phyloP scores from a whole-genome alignment of 345 rosid species.

The Orychophragmus violaceus region DNA sequence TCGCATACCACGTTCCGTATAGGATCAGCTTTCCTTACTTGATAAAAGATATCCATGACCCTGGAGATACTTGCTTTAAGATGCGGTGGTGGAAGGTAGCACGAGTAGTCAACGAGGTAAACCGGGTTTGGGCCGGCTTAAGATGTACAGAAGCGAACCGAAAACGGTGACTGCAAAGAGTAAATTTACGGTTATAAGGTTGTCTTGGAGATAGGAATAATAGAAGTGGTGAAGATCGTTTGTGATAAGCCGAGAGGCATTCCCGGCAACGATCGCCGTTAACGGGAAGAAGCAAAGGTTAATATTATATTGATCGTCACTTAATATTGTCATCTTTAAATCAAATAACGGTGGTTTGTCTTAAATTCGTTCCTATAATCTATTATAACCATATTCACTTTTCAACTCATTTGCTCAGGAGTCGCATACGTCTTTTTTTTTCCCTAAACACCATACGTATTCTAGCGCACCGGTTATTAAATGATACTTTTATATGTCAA shows the following conservation, averaged over 20 bases:
- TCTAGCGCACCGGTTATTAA: too few relatives aligned
- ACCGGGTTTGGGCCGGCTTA: constrained; percentile 23
- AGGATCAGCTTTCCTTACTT: constrained; percentile 40
- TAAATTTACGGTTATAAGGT: background rate
- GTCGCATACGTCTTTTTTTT: too few relatives aligned
- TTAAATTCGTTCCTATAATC: too few relatives aligned
- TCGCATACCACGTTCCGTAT: constrained; percentile 17
- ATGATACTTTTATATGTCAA: too few relatives aligned
- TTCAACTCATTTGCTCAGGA: too few relatives aligned
- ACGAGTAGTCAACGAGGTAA: constrained; percentile 27
- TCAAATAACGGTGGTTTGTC: too few relatives aligned
- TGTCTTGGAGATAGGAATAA: constrained; percentile 20
- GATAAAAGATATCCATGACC: constrained; percentile 19
- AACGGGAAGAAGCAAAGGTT: constrained; percentile 22
- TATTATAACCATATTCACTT: too few relatives aligned
- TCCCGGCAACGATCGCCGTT: constrained; percentile 19
- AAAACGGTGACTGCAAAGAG: background rate
- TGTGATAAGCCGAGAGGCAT: constrained; percentile 5
- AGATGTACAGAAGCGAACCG: constrained; percentile 17
- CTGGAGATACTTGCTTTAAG: background rate
- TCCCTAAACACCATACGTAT: too few relatives aligned
- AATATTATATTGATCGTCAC: too few relatives aligned
- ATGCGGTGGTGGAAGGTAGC: constrained; percentile 30
- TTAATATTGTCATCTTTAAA: too few relatives aligned
- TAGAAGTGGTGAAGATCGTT: constrained; percentile 4